Base-by-base conservation (phyloP, 2,329 filamentous ascomycete genomes). In the Neodidymelliopsis sp. region DNA sequence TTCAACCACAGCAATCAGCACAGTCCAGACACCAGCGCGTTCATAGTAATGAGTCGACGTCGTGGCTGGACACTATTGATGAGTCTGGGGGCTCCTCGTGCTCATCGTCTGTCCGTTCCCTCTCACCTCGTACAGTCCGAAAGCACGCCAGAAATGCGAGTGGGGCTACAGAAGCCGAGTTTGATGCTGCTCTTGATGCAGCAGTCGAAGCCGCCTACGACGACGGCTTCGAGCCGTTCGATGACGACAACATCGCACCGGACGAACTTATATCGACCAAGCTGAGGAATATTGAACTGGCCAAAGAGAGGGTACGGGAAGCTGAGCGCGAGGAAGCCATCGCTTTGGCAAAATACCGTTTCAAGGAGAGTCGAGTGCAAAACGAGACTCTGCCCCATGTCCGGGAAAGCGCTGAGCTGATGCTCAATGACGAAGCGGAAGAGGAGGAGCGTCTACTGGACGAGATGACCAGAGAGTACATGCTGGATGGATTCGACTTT, bases 121-220 rank as follows among this genome's bases (percentile, higher is more conserved):
- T 89, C 37, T 85, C 87, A 4, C 92, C 89, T 1, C 90, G 88
- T 1, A 75, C 87, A 49, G 82, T 85, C 31, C 81, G 88, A 56
- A 90, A 87, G 64, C 87, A 89, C 57, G 83, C 90, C 42, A 84
- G 88, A 37, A 80, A 79, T 25, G 69, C 81, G 2, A 93, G 89
- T 56, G 86, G 85, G 33, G 85, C 82, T 22, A 94, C 90, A 0
- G 90, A 96, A 69, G 88, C 90, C 6, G 92, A 96, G 66, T 96
- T 97, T 59, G 92, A 97, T 73, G 91, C 91, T 7, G 94, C 94
- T 4, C 80, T 97, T 31, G 93, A 97, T 74, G 93, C 92, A 18
- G 94, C 94, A 11, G 92, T 97, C 7, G 94, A 97, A 72, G 93
- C 93, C 39, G 94, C 93, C 4, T 99, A 97, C 70, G 89, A 96